phyloP scores from a whole-genome alignment of 164 flowering plant genomes.

The Annona cherimola region DNA sequence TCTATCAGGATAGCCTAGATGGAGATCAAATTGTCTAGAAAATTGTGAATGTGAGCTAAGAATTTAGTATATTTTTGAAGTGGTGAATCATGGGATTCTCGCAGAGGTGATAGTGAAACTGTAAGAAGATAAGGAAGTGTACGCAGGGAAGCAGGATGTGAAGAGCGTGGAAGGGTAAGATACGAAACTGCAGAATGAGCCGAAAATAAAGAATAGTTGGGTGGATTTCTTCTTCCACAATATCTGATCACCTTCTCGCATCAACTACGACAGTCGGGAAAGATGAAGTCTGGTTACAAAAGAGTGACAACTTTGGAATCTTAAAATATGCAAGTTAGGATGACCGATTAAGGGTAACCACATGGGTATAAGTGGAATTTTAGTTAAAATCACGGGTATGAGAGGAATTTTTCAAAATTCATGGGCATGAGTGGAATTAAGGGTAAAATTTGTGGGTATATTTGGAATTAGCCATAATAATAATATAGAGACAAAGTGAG shows the following conservation, averaged over 20 bases:
- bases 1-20: conserved; percentile 37
- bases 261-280: conserved; percentile 53
- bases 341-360: no score
- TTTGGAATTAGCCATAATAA: no score
- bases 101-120: conserved; percentile 37
- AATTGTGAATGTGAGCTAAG: conserved; percentile 37
- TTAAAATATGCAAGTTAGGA: no score
- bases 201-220: conserved; percentile 64
- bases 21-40: conserved; percentile 19
- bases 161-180: conserved; percentile 63
- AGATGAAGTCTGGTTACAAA: no score
- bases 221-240: conserved; percentile 75
- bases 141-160: conserved; percentile 36
- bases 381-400: no score
- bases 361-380: no score
- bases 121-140: conserved; percentile 55
- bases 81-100: conserved; percentile 67
- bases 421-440: no score
- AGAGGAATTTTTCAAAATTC: no score
- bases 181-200: conserved; percentile 52
- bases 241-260: conserved; percentile 60
- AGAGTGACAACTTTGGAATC: no score
- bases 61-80: conserved; percentile 64
- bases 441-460: no score
- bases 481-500: no score